Conservation (phyloP, 176 grass and related monocot species). For the Calamus simplicifolius region DNA sequence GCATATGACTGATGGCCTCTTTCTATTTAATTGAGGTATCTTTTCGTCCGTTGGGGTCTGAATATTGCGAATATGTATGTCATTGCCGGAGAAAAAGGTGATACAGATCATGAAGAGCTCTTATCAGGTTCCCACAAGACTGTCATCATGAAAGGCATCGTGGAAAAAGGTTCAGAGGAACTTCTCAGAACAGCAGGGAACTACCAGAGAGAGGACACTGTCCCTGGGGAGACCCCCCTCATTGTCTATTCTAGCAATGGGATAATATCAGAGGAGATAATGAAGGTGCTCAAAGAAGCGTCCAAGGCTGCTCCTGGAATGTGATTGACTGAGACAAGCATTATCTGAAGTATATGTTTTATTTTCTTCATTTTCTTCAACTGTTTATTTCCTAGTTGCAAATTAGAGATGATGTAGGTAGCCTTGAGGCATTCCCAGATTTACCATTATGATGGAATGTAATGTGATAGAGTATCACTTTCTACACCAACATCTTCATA, state of each 20-base stretch:
- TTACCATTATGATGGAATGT: too few relatives aligned
- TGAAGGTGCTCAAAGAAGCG: slow-evolving; percentile 10
- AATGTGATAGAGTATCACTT: too few relatives aligned
- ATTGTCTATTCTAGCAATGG: neutral
- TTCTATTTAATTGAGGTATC: neutral
- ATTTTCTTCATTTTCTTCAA: too few relatives aligned
- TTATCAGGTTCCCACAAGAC: slow-evolving; percentile 8
- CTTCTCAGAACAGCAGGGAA: slow-evolving; percentile 10
- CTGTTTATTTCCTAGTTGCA: too few relatives aligned
- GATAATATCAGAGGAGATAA: neutral
- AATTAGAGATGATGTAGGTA: too few relatives aligned
- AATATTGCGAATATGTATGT: slow-evolving; percentile 2
- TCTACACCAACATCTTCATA: too few relatives aligned
- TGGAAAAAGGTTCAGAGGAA: slow-evolving; percentile 7
- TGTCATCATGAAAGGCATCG: too few relatives aligned
- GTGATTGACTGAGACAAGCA: neutral
- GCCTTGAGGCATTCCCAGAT: too few relatives aligned
- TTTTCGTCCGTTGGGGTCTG: slow-evolving; percentile 10
- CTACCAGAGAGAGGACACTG: slow-evolving; percentile 19
- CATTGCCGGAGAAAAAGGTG: slow-evolving; percentile 6
- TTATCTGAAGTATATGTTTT: too few relatives aligned
- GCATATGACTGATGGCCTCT: too few relatives aligned
- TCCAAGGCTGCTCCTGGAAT: slow-evolving; percentile 1
- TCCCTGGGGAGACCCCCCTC: slow-evolving; percentile 16
- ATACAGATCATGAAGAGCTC: slow-evolving; percentile 15